Conservation (phyloP, 1,284 basidiomycete genomes). For the Neotropicomus parvogracilis region DNA sequence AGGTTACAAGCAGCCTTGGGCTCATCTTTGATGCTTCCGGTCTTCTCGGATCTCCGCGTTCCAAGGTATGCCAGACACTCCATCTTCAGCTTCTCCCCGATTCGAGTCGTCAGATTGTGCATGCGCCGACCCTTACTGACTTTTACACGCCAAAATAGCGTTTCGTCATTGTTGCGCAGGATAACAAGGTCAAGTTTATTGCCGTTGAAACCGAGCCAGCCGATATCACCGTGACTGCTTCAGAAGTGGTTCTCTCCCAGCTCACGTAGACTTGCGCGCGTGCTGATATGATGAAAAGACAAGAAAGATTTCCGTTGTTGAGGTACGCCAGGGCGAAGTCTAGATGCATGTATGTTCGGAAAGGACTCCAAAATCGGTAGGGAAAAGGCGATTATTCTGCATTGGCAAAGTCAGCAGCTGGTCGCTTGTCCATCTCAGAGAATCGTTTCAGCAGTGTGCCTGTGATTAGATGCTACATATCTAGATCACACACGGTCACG, state of each 20-base stretch:
- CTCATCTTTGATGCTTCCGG: conserved; percentile 51
- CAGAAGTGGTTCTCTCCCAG: conserved; percentile 53
- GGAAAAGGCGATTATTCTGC: too few species aligned
- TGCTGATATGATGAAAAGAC: too few species aligned
- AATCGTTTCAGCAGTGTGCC: too few species aligned
- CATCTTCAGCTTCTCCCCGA: too few species aligned
- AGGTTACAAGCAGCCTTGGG: conserved; percentile 49
- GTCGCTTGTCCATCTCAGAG: too few species aligned
- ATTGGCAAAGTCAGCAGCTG: too few species aligned
- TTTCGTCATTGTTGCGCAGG: conserved; percentile 42
- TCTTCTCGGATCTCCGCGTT: conserved; percentile 49
- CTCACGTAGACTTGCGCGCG: conserved; percentile 33
- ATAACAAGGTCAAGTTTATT: conserved; percentile 51
- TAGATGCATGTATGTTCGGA: neutral
- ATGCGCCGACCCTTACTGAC: neutral
- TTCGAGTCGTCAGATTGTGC: neutral
- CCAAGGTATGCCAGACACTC: conserved; percentile 41
- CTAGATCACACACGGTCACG: too few species aligned
- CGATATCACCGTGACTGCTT: conserved; percentile 55
- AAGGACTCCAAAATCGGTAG: too few species aligned
- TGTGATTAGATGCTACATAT: too few species aligned
- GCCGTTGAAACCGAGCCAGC: conserved; percentile 57
- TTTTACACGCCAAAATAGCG: conserved; percentile 34
- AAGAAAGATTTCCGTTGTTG: too few species aligned
- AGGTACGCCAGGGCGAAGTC: neutral